Evolutionary conservation across 2,329 filamentous ascomycete genomes (phyloP).

Genomic region (Trichoderma koningii): DNA sequence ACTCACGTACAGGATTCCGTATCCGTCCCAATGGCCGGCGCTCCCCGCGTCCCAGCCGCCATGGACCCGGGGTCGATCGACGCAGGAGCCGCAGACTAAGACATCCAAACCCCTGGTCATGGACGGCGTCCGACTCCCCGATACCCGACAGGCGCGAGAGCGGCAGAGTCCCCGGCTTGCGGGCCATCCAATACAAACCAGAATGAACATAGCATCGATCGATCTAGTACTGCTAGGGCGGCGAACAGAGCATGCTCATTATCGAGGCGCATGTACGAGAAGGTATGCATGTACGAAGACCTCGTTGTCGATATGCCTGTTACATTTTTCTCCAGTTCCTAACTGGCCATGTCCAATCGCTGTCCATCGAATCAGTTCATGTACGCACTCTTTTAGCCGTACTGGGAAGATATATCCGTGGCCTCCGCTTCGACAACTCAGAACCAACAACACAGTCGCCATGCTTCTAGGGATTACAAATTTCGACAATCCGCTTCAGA

Average conservation of each 20-base stretch:
- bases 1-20: no score
- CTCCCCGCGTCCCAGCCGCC: constrained; percentile 1
- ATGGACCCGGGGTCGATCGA: constrained; percentile 7
- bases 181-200: neutral
- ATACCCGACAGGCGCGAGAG: neutral
- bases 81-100: constrained; percentile 7
- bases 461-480: neutral
- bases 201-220: neutral
- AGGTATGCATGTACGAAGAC: neutral
- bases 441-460: neutral
- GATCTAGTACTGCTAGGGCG: neutral
- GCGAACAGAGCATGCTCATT: no score
- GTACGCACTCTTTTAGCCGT: neutral
- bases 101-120: neutral
- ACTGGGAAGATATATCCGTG: neutral
- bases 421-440: neutral
- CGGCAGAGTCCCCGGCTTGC: neutral
- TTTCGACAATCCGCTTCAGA: neutral
- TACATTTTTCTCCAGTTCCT: neutral
- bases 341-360: neutral
- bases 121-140: neutral
- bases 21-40: neutral
- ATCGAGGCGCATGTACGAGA: neutral
- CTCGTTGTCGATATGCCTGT: neutral
- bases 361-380: neutral